Percentiles rank a stretch among this genome's conserved stretches.
These are phyloP conservation scores for Pythium sp. DNA, from an alignment of 352 stramenopile genomes.

Conservation along the genomic window DNA sequence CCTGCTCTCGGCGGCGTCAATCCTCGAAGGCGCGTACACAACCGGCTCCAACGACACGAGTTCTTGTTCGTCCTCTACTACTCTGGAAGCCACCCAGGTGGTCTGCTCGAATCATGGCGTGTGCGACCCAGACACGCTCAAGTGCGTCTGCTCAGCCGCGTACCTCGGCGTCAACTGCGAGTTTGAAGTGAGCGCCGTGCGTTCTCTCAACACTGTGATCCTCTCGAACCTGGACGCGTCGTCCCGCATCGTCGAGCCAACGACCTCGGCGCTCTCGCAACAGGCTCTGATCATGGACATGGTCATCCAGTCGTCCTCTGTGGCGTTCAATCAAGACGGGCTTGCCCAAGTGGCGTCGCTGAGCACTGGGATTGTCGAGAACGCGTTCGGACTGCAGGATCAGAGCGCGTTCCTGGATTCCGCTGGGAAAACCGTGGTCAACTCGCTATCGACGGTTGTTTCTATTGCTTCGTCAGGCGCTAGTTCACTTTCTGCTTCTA, in stretches of 20 bases:
- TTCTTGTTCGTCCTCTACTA: background rate
- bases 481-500: background rate
- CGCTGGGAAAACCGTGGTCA: conserved; percentile 36
- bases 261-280: conserved; percentile 42
- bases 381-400: conserved; percentile 40
- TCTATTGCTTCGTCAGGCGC: conserved; percentile 17
- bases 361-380: conserved; percentile 37
- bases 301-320: conserved; percentile 35
- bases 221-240: conserved; percentile 34
- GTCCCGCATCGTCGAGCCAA: conserved; percentile 35
- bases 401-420: conserved; percentile 38
- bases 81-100: no score
- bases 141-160: conserved; percentile 32
- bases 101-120: conserved; percentile 32
- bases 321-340: conserved; percentile 29
- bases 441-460: conserved; percentile 43
- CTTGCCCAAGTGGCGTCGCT: conserved; percentile 40
- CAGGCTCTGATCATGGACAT: conserved; percentile 47
- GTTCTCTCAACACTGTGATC: conserved; percentile 40
- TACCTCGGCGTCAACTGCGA: conserved; percentile 47
- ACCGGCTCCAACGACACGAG: background rate
- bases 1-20: conserved; percentile 40
- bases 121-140: conserved; percentile 26
- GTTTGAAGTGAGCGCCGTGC: conserved; percentile 33
- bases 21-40: conserved; percentile 41